phyloP scores from a whole-genome alignment of 306 rosid species.

The Quercus cerris region DNA sequence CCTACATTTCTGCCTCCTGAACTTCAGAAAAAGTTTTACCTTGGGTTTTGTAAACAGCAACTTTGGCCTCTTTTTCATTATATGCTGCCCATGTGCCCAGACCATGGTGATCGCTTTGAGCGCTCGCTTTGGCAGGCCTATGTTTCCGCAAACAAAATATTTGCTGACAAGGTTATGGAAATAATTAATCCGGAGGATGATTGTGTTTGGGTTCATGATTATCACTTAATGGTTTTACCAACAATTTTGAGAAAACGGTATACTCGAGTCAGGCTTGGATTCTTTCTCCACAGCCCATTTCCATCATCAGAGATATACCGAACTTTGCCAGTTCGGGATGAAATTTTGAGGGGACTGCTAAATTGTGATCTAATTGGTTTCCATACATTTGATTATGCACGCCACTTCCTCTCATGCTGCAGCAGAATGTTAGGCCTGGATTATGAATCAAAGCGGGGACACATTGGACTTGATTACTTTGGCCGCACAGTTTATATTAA shows the following conservation, averaged over 20 bases:
- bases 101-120: constrained; percentile 78
- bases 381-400: constrained; percentile 88
- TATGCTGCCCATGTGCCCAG: constrained; percentile 80
- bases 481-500: constrained; percentile 83
- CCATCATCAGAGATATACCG: constrained; percentile 83
- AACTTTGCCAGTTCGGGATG: constrained; percentile 78
- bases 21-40: constrained; percentile 60
- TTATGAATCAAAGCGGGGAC: constrained; percentile 89
- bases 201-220: constrained; percentile 86
- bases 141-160: constrained; percentile 81
- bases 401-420: constrained; percentile 91
- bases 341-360: constrained; percentile 70
- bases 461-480: constrained; percentile 82
- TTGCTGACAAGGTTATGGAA: constrained; percentile 86
- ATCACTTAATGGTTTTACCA: constrained; percentile 86
- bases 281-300: constrained; percentile 87
- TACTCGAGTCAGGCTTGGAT: constrained; percentile 70
- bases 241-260: constrained; percentile 74
- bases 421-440: constrained; percentile 92
- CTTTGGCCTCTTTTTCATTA: constrained; percentile 91
- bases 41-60: constrained; percentile 74
- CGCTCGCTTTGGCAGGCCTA: constrained; percentile 80
- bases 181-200: constrained; percentile 79
- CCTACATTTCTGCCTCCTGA: constrained; percentile 80
- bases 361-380: constrained; percentile 83